Evolutionary conservation across 1,284 basidiomycete species (phyloP).

Genomic region (Xerocomus tenax): DNA sequence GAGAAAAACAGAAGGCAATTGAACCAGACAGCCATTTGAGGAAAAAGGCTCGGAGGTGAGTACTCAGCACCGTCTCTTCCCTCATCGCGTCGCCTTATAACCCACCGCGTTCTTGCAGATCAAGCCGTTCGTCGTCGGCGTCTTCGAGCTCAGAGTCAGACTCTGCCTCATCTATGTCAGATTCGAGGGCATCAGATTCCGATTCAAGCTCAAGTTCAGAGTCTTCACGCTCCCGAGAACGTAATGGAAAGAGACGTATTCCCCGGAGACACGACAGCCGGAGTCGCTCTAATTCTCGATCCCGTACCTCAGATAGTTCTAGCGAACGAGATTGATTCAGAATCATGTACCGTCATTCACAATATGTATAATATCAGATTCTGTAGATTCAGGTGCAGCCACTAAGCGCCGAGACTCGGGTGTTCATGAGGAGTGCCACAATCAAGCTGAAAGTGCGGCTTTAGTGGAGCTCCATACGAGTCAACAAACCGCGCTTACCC

Average conservation of each 20-base stretch:
- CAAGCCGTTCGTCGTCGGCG: constrained; percentile 24
- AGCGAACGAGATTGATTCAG: constrained; percentile 13
- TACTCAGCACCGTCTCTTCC: constrained; percentile 24
- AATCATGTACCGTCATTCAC: constrained; percentile 7
- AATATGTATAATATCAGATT: constrained; percentile 12
- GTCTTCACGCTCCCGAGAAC: constrained; percentile 39
- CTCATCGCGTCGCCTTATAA: not conserved
- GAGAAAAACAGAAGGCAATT: constrained; percentile 38
- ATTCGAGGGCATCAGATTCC: constrained; percentile 40
- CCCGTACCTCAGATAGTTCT: constrained; percentile 14
- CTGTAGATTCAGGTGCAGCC: constrained; percentile 21
- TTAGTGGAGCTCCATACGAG: not conserved
- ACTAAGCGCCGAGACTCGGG: constrained; percentile 39
- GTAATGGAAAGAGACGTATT: constrained; percentile 39
- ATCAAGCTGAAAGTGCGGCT: constrained; percentile 50
- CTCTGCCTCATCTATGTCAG: constrained; percentile 27
- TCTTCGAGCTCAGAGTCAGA: constrained; percentile 36
- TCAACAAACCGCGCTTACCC: constrained; percentile 46
- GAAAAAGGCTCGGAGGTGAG: constrained; percentile 50
- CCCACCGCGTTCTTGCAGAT: constrained; percentile 14
- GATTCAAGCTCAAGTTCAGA: constrained; percentile 22
- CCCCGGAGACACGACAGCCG: constrained; percentile 28
- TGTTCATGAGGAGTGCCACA: constrained; percentile 84
- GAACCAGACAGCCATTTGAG: constrained; percentile 33
- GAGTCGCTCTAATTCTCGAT: constrained; percentile 22